Percentiles rank a stretch among this genome's conserved stretches.
Conservation (phyloP, 2,329 filamentous ascomycete species). For the Ophiostoma angusticollis region DNA sequence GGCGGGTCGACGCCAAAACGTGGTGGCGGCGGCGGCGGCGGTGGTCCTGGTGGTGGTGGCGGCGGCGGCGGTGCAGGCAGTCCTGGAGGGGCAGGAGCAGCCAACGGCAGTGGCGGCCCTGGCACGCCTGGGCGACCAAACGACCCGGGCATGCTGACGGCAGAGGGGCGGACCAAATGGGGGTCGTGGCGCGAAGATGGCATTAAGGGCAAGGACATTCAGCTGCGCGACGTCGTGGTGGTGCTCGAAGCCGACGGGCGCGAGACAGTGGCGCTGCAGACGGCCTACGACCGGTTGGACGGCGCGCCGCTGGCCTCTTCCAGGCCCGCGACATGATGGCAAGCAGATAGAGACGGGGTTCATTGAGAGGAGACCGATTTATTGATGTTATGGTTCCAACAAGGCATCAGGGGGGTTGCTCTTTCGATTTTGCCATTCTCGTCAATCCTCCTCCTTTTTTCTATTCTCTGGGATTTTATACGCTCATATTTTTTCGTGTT, state of each 20-base stretch:
- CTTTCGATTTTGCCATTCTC: too few species aligned
- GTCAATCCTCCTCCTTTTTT: too few species aligned
- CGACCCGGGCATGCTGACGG: constrained; percentile 34
- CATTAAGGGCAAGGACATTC: constrained; percentile 63
- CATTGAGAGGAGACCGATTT: too few species aligned
- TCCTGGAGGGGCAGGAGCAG: neutral
- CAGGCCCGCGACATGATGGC: constrained; percentile 2
- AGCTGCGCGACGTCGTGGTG: constrained; percentile 69
- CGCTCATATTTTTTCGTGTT: too few species aligned
- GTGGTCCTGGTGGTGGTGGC: constrained; percentile 21
- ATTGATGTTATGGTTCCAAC: neutral
- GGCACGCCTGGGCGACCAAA: constrained; percentile 16
- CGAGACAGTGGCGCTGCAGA: constrained; percentile 49
- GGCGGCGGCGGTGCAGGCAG: neutral
- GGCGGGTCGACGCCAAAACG: constrained; percentile 38
- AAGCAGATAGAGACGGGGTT: too few species aligned
- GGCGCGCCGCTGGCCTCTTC: constrained; percentile 20
- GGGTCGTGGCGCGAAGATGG: constrained; percentile 71
- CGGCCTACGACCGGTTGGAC: constrained; percentile 41
- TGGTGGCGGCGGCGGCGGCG: constrained; percentile 20
- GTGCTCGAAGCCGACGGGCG: constrained; percentile 65
- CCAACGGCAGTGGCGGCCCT: neutral
- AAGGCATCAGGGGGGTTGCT: too few species aligned
- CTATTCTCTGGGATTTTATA: too few species aligned
- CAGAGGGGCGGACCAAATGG: constrained; percentile 47